phyloP scores from a whole-genome alignment of 768 basidiomycete genomes.

The Mycena pura region DNA sequence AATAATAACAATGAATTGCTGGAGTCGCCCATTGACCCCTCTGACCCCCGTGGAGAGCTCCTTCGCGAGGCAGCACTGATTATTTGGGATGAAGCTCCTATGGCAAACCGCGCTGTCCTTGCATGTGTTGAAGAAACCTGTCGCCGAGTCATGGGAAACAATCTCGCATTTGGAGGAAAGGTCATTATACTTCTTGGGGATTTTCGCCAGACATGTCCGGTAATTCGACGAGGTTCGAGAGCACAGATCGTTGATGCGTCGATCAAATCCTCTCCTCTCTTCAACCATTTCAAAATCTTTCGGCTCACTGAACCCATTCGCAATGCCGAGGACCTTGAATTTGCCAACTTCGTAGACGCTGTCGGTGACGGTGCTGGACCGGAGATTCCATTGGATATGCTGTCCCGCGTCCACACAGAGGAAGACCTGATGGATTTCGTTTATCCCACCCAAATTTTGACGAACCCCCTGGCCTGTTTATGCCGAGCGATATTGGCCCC shows the following conservation, averaged over 20 bases:
- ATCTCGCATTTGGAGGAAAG: too few relatives aligned
- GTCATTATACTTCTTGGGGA: too few relatives aligned
- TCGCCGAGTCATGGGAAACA: constrained; percentile 45
- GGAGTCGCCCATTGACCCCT: constrained; percentile 35
- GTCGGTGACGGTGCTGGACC: constrained; percentile 44
- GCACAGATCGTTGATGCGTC: constrained; percentile 3
- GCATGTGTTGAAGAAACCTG: constrained; percentile 45
- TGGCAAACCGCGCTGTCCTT: constrained; percentile 39
- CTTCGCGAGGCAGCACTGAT: constrained; percentile 37
- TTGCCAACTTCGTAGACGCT: constrained; percentile 42
- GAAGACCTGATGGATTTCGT: constrained; percentile 28
- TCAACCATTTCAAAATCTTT: constrained; percentile 34
- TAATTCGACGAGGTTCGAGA: neutral
- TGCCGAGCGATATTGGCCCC: constrained; percentile 44
- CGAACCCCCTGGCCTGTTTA: constrained; percentile 33
- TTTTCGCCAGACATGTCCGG: constrained; percentile 44
- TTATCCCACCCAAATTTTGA: constrained; percentile 33
- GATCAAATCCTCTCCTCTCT: constrained; percentile 44
- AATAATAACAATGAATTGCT: constrained; percentile 40
- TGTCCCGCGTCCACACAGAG: neutral
- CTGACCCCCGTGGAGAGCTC: constrained; percentile 39
- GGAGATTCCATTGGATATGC: constrained; percentile 25
- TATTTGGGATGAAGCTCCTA: too few relatives aligned
- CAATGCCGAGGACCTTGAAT: constrained; percentile 43
- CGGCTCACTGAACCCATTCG: constrained; percentile 41